Base-by-base conservation (phyloP, 805 yeast genomes). In the Candida patagonica region DNA sequence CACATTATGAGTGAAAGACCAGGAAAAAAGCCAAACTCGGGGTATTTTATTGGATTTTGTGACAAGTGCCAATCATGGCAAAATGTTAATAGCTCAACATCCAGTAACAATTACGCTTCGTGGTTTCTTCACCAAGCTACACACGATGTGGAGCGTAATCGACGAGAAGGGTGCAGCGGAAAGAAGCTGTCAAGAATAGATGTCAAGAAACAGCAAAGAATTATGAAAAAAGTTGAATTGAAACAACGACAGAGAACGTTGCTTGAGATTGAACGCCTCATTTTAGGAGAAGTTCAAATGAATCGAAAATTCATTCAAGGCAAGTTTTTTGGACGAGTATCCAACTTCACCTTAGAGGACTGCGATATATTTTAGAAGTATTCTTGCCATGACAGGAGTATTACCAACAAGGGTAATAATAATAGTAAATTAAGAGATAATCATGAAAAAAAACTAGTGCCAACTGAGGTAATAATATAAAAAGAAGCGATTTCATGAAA, bases 11-110 rank as follows among this genome's bases (percentile, higher is more conserved):
- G 42, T 16, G 45, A 40, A 30, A 17, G 49, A 16, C 50, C 50
- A 2, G 48, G 43, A 23, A 47, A 47, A 26, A 40, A 38, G 29
- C 30, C 37, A 13, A 37, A 30, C 10, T 41, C 45, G 5, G 47
- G 48, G 5, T 38, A 29, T 17, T 37, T 42, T 23, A 47, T 45
- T 26, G 50, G 48, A 4, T 47, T 35, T 24, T 47, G 50, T 29
- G 50, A 47, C 35, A 39, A 36, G 25, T 47, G 50, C 33, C 49
- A 45, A 29, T 34, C 46, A 15, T 47, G 50, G 50, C 48, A 47
- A 36, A 45, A 47, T 31, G 42, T 45, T 25, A 47, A 44, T 26
- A 47, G 37, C 39, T 39, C 46, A n/a, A 35, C 44, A 10, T 42
- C 40, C 2, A 35, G 26, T 4, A 37, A 42, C 26, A 47, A 45